Evolutionary conservation across 768 basidiomycete species (phyloP).

Genomic region (Xanthoconium stramineum): DNA sequence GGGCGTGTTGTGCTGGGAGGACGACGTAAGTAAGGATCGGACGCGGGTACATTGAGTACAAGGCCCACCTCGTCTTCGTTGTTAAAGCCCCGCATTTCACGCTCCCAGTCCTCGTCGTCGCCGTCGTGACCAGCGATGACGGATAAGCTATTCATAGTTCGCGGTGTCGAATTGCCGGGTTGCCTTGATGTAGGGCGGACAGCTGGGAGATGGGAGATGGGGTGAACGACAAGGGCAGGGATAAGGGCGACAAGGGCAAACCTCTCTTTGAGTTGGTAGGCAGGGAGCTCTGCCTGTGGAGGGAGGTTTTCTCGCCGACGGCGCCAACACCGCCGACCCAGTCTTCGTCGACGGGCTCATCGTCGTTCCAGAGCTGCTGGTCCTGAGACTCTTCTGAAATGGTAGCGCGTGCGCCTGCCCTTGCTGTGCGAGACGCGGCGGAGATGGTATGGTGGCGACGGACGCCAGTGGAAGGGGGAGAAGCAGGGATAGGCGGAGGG

Average conservation of each 20-base stretch:
- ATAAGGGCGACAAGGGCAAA: slow-evolving; percentile 28
- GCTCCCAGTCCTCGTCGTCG: slow-evolving; percentile 87
- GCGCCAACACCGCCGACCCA: slow-evolving; percentile 81
- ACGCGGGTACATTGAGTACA: background rate
- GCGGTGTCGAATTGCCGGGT: slow-evolving; percentile 62
- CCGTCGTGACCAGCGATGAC: slow-evolving; percentile 85
- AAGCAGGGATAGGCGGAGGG: slow-evolving; percentile 40
- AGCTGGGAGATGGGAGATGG: slow-evolving; percentile 38
- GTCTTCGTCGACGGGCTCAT: slow-evolving; percentile 75
- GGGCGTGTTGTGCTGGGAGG: slow-evolving; percentile 23
- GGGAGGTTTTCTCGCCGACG: slow-evolving; percentile 76
- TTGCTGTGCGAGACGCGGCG: slow-evolving; percentile 62
- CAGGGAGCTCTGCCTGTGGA: slow-evolving; percentile 78
- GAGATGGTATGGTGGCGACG: slow-evolving; percentile 84
- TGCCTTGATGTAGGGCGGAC: slow-evolving; percentile 51
- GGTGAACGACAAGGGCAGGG: slow-evolving; percentile 1
- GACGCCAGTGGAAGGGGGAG: slow-evolving; percentile 46
- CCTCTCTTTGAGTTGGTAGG: slow-evolving; percentile 80
- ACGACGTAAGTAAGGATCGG: background rate
- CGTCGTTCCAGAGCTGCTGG: slow-evolving; percentile 63
- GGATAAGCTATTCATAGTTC: slow-evolving; percentile 76
- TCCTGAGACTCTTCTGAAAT: slow-evolving; percentile 67
- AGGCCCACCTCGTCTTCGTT: slow-evolving; percentile 65
- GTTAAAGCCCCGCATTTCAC: slow-evolving; percentile 53
- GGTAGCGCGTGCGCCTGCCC: slow-evolving; percentile 56